Evolutionary conservation across 768 basidiomycete genomes (phyloP).

Genomic region (Agrocybe pediades): DNA sequence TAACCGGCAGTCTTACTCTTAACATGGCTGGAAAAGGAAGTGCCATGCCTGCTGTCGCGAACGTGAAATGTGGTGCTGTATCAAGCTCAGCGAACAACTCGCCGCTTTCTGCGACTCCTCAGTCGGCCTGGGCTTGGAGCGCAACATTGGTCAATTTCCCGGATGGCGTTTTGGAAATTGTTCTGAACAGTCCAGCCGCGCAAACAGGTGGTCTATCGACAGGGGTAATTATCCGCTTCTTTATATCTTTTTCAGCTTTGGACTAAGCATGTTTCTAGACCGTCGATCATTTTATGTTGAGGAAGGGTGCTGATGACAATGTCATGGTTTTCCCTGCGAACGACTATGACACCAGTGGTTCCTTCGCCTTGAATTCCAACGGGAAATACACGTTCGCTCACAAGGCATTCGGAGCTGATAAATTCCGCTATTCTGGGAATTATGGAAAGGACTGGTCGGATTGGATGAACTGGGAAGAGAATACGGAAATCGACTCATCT

Average conservation of each 20-base stretch:
- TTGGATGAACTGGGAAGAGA: conserved; percentile 81
- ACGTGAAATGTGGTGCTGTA: conserved; percentile 50
- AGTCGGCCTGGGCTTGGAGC: conserved; percentile 72
- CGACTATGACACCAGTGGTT: conserved; percentile 67
- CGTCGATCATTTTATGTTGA: conserved; percentile 76
- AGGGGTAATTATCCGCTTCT: conserved; percentile 44
- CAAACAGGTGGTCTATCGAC: conserved; percentile 47
- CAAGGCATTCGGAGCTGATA: conserved; percentile 83
- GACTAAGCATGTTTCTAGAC: conserved; percentile 36
- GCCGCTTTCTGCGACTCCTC: conserved; percentile 51
- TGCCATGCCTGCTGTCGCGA: conserved; percentile 53
- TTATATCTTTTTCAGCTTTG: background rate
- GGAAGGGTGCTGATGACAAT: conserved; percentile 77
- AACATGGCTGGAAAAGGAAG: conserved; percentile 66
- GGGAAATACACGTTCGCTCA: conserved; percentile 80
- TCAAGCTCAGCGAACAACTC: conserved; percentile 49
- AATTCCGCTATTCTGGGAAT: conserved; percentile 84
- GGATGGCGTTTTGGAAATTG: conserved; percentile 82
- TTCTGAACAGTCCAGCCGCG: conserved; percentile 51
- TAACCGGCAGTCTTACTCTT: conserved; percentile 65
- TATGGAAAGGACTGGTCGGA: conserved; percentile 83
- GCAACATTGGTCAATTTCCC: conserved; percentile 74
- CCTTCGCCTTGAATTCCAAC: conserved; percentile 57
- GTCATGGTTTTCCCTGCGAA: conserved; percentile 82
- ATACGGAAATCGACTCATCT: conserved; percentile 60